Evolutionary conservation across 192 early-diverging fungal genomes (phyloP).

Genomic region (Dispira simplex): DNA sequence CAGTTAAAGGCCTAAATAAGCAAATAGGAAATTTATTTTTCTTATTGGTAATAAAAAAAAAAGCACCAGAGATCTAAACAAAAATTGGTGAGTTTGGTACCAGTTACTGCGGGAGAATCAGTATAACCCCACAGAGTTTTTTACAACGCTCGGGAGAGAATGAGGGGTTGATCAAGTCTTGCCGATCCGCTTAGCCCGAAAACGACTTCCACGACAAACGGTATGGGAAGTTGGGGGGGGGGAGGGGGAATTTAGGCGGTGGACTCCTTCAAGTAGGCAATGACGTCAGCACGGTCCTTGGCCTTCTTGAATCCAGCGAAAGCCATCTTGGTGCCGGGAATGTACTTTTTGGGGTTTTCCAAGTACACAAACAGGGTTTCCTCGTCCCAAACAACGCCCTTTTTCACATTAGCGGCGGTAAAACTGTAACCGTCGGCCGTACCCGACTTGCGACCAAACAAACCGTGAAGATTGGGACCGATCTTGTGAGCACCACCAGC

Average conservation of each 20-base stretch:
- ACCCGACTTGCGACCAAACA: slow-evolving; percentile 84
- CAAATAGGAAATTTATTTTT: too few species aligned
- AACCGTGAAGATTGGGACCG: slow-evolving; percentile 89
- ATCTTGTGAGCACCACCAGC: slow-evolving; percentile 66
- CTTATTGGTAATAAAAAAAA: too few species aligned
- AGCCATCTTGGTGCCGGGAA: slow-evolving; percentile 94
- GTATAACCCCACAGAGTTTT: too few species aligned
- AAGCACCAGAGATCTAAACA: too few species aligned
- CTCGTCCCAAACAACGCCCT: slow-evolving; percentile 73
- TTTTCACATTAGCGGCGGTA: slow-evolving; percentile 83
- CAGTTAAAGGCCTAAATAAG: too few species aligned
- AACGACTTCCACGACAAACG: too few species aligned
- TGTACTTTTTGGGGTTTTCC: slow-evolving; percentile 98
- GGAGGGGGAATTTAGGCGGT: slow-evolving; percentile 23
- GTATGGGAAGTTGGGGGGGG: too few species aligned
- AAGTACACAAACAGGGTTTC: slow-evolving; percentile 90
- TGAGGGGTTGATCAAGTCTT: too few species aligned
- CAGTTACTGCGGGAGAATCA: too few species aligned
- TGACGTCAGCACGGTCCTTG: slow-evolving; percentile 72
- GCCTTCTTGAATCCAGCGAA: slow-evolving; percentile 61
- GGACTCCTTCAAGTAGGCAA: slow-evolving; percentile 80
- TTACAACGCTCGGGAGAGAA: too few species aligned
- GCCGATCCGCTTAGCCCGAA: too few species aligned
- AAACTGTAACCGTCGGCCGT: slow-evolving; percentile 75
- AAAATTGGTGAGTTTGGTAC: too few species aligned